Conservation (phyloP, 306 rosid genomes). For the Lupinus albus region DNA sequence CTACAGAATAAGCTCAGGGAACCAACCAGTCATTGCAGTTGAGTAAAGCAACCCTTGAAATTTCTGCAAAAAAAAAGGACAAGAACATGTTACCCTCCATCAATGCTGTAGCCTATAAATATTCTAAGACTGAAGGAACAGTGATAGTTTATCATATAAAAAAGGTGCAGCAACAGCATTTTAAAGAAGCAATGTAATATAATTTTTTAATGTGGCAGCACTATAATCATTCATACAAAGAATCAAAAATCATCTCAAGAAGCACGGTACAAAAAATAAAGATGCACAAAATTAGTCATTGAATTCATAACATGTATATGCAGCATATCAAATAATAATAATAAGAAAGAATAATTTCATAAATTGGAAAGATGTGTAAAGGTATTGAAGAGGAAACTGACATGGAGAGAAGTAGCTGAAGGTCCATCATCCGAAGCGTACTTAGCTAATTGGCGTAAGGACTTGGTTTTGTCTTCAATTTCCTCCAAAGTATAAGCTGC, state of each 20-base stretch:
- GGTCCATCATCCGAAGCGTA: constrained; percentile 48
- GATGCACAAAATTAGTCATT: constrained; percentile 10
- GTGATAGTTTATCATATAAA: constrained; percentile 16
- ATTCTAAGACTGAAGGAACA: constrained; percentile 8
- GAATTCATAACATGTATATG: neutral
- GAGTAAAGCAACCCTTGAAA: constrained; percentile 59
- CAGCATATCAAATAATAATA: constrained; percentile 11
- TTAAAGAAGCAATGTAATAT: neutral
- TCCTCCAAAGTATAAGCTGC: constrained; percentile 72
- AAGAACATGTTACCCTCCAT: constrained; percentile 36
- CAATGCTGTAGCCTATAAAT: constrained; percentile 1
- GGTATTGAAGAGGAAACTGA: constrained; percentile 33
- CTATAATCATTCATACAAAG: neutral
- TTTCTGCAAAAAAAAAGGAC: constrained; percentile 63
- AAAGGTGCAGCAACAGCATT: neutral
- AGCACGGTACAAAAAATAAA: neutral
- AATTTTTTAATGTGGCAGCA: neutral
- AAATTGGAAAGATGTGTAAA: neutral
- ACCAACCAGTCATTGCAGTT: constrained; percentile 66
- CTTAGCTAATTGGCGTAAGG: constrained; percentile 55
- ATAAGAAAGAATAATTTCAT: neutral
- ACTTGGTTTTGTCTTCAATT: constrained; percentile 67
- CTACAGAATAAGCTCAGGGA: constrained; percentile 25
- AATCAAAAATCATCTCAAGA: neutral
- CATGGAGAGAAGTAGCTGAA: constrained; percentile 65